Evolutionary conservation across 495 filamentous ascomycete species (phyloP).

Genomic region (Poronia punctata): DNA sequence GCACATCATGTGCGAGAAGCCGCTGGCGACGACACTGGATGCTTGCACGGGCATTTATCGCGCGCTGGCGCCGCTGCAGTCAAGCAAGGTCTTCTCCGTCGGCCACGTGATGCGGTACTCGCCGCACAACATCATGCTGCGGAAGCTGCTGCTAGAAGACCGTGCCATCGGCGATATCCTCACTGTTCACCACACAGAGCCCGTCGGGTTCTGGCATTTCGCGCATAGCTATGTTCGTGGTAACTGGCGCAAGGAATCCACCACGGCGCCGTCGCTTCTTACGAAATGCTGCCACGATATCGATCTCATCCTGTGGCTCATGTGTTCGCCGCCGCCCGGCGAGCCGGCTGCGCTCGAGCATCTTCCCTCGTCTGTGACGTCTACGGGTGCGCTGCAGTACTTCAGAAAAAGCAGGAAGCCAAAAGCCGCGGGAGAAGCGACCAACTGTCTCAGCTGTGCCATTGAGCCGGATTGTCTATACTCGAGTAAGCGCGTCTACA

Average conservation of each 20-base stretch:
- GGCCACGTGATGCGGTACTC: slow-evolving; percentile 78
- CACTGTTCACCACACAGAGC: slow-evolving; percentile 84
- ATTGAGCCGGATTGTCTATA: slow-evolving; percentile 68
- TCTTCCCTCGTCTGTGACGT: slow-evolving; percentile 65
- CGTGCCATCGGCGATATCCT: slow-evolving; percentile 77
- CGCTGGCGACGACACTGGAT: slow-evolving; percentile 66
- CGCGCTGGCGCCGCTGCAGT: slow-evolving; percentile 34
- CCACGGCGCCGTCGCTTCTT: slow-evolving; percentile 67
- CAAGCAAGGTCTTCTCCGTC: slow-evolving; percentile 65
- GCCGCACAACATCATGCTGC: slow-evolving; percentile 81
- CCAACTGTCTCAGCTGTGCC: slow-evolving; percentile 78
- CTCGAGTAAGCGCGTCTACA: slow-evolving; percentile 76
- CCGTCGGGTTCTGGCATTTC: slow-evolving; percentile 96
- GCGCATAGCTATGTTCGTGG: slow-evolving; percentile 87
- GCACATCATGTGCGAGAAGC: slow-evolving; percentile 94
- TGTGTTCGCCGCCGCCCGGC: slow-evolving; percentile 53
- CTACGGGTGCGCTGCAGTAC: slow-evolving; percentile 63
- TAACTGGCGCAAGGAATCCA: slow-evolving; percentile 80
- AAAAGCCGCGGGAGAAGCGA: slow-evolving; percentile 59
- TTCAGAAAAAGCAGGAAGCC: slow-evolving; percentile 74
- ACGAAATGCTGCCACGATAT: slow-evolving; percentile 96
- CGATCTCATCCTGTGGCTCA: slow-evolving; percentile 83
- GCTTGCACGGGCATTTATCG: slow-evolving; percentile 71
- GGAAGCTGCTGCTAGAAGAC: slow-evolving; percentile 67
- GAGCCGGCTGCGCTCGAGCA: slow-evolving; percentile 48